These are phyloP conservation scores for Candida xiaguanensis DNA, from an alignment of 805 yeast species.

Conservation along the genomic window DNA sequence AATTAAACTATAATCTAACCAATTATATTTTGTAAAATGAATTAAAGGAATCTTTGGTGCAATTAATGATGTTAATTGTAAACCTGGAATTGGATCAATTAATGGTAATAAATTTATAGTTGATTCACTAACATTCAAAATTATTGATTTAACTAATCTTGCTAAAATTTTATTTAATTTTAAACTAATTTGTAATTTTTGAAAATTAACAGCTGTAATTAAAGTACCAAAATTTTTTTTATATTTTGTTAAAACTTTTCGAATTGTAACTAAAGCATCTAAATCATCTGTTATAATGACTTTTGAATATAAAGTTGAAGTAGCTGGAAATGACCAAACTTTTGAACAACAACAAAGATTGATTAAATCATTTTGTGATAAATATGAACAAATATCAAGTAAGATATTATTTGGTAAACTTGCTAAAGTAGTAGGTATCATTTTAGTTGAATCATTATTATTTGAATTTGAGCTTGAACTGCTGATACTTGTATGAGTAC, in stretches of 20 bases:
- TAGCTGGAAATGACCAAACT: constrained; percentile 4
- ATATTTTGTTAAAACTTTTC: constrained; percentile 1
- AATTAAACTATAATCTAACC: neutral
- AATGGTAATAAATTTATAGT: constrained; percentile 2
- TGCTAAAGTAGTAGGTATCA: neutral
- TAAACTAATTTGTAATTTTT: neutral
- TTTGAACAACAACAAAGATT: neutral
- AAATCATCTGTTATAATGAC: constrained; percentile 5
- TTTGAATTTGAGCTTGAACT: neutral
- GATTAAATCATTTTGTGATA: constrained; percentile 1
- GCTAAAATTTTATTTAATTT: neutral
- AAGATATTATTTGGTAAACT: neutral
- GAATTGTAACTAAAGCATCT: neutral
- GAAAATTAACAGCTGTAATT: neutral
- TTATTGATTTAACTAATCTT: neutral
- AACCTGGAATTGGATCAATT: neutral
- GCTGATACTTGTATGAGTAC: neutral
- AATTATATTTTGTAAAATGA: neutral
- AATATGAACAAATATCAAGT: neutral
- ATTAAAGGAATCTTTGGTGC: constrained; percentile 3
- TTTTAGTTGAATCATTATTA: no score
- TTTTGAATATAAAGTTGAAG: constrained; percentile 2
- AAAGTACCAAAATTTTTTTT: constrained; percentile 2
- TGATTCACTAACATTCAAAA: constrained; percentile 2
- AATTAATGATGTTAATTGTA: constrained; percentile 3